Percentiles rank a stretch among this genome's conserved stretches.
phyloP scores from a whole-genome alignment of 768 basidiomycete genomes.

The Phaffia australis region DNA sequence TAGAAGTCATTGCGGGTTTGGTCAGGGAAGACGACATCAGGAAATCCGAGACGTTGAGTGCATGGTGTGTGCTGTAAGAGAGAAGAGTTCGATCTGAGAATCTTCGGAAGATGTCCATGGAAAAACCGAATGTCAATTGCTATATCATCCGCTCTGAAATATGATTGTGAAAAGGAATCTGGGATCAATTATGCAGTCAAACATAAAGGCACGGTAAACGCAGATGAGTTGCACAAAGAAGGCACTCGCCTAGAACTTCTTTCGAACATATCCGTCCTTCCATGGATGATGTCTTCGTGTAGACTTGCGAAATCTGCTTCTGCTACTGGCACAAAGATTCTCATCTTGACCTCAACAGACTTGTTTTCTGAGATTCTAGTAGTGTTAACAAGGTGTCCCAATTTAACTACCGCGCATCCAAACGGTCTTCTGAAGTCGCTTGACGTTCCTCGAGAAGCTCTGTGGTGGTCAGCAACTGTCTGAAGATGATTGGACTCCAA shows the following conservation, averaged over 20 bases:
- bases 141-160: conserved; percentile 68
- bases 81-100: conserved; percentile 73
- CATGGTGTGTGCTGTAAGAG: conserved; percentile 68
- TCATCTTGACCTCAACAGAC: conserved; percentile 69
- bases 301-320: conserved; percentile 83
- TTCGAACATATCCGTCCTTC: conserved; percentile 65
- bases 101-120: conserved; percentile 62
- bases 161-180: not conserved
- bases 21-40: conserved; percentile 90
- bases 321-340: conserved; percentile 70
- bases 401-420: conserved; percentile 86
- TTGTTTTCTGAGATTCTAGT: conserved; percentile 54
- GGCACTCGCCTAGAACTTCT: conserved; percentile 60
- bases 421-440: conserved; percentile 65
- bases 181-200: conserved; percentile 1
- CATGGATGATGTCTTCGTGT: conserved; percentile 85
- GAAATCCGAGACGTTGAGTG: conserved; percentile 80
- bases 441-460: too few species aligned
- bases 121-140: conserved; percentile 77
- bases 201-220: not conserved
- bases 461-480: not conserved
- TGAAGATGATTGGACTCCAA: too few species aligned
- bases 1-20: conserved; percentile 76
- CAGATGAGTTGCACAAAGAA: conserved; percentile 3
- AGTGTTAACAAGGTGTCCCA: conserved; percentile 56